Evolutionary conservation across 1,139 yeast genomes (phyloP), one percentile per base, ranked within the genome.

Genomic region (Saccharomyces hybrid): DNA sequence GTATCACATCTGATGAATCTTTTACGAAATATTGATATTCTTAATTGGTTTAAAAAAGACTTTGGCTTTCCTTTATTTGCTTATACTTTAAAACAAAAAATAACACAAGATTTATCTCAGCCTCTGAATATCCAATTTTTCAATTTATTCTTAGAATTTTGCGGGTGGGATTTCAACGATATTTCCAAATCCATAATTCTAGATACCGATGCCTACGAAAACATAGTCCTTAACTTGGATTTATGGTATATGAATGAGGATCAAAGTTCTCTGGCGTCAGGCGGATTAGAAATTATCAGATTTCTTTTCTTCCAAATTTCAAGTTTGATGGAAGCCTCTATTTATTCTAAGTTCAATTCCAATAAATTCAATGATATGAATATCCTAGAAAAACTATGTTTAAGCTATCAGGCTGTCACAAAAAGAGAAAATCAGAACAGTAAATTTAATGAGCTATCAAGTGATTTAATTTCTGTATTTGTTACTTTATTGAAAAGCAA

Each of bases 231-330:
- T 3, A 82, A 81, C 59, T 75, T 78, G 59, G 79, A 78, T 34
- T 66, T 81, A 7, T 81, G 85, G 85, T 46, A 55, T 13, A 34
- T 49, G 13, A 51, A 49, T n/a, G 54, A 55, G 23, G 46, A 32
- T 25, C 52, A 53, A 58, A 26, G 27, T 52, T 4, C 13, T 42
- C 58, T 64, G 3, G 16, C 55, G 41, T 31, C 46, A 29, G 47
- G 49, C 2, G 61, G 57, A 23, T 60, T 74, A 1, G 80, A 76
- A 42, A 72, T 81, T 0, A 74, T 82, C 51, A 73, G 78, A 48
- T 76, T 75, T 54, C 68, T 85, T 8, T 67, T 84, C 5, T 77
- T 76, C 54, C 91, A 86, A 57, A 73, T 85, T 51, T 76, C 77
- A 1, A 77, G 77, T 1, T 75, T 87, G 56, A 70, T 81, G 6